Evolutionary conservation across 345 rosid species (phyloP), one percentile per base, ranked within the genome.

Genomic region (Microthlaspi erraticum): DNA sequence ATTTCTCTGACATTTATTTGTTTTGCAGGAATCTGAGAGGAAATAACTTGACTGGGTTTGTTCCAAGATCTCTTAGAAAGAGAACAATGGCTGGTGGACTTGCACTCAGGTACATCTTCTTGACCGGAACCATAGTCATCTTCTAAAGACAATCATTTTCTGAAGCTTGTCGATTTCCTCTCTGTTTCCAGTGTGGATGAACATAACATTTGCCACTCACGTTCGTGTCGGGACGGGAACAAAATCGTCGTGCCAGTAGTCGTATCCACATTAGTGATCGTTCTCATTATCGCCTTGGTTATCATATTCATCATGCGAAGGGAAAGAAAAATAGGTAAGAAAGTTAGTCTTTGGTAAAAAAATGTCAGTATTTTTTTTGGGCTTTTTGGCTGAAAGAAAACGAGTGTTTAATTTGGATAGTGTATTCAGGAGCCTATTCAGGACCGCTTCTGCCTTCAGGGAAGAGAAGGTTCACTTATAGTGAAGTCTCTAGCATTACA

Each of bases 1-100:
- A n/a, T n/a, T n/a, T 49, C 49, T 52, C 51, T 73, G 36, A 61
- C 60, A 61, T 46, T 42, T 42, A 43, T 45, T 45, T 36, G 11
- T 43, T 11, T 31, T 29, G 31, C 75, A 87, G 90, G 65, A 80
- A 81, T 68, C 46, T 85, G 71, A 52, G 62, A 66, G 82, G 84
- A 70, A 87, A 87, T 68, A 74, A 81, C 12, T 77, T 83, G n/a
- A 51, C 80, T 6, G 93, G 93, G 33, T 52, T 72, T 46, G 50
- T 87, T 65, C 87, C 93, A 39, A 42, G 16, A 57, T 51, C 64
- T 16, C 85, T 87, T 60, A 20, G 70, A 14, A 80, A 83, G 37
- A 77, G 77, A 74, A 43, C 86, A 46, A 66, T 48, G 9, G 49
- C 64, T 1, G 79, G 82, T 13, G 71, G 43, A 12, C 82, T 83